Base-by-base conservation (phyloP, 805 yeast species). In the Barnettozyma sucrosica region DNA sequence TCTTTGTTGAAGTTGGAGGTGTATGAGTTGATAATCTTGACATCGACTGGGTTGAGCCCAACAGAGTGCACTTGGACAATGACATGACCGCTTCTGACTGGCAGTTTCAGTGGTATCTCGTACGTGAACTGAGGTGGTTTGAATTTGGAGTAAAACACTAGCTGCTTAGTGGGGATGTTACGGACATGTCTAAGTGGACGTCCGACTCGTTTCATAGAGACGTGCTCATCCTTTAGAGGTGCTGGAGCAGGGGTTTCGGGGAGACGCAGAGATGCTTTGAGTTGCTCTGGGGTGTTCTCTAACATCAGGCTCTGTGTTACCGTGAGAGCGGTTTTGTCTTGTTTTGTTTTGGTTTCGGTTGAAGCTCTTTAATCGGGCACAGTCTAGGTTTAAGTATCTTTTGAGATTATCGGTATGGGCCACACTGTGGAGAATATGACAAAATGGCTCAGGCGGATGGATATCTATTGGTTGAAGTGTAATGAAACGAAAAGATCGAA, bases 31-130 rank as follows among this genome's bases (percentile, higher is more conserved):
- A 77, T 69, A 45, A 83, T 76, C 49, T 81, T 73, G 54, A 81
- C 57, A 58, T 85, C 95, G 43, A 77, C 70, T 3, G 92, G 85
- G 55, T 81, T 83, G 34, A 86, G 66, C 1, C 84, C 77, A 1
- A 79, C 81, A 48, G 77, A 77, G 41, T 69, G 67, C 21, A 83
- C 79, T 53, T 81, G 76, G 11, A 86, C 79, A 19, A 85, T 67
- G 5, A 85, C 44, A 72, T 71, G 55, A 70, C 68, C 26, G 69
- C 59, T 7, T 70, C 64, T 42, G 80, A 65, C 3, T 83, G 85
- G 20, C 71, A 71, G 42, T 77, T 71, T 72, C 53, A 76, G 74
- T 18, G 46, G 42, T 2, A 47, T n/a, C 52, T 77, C 76, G 59
- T 80, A 81, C 32, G 79, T 77, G 55, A 81, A 70, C 16, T 59